These are phyloP conservation scores for Candida pseudofarinosa DNA, from an alignment of 805 yeast species.

Conservation along the genomic window DNA sequence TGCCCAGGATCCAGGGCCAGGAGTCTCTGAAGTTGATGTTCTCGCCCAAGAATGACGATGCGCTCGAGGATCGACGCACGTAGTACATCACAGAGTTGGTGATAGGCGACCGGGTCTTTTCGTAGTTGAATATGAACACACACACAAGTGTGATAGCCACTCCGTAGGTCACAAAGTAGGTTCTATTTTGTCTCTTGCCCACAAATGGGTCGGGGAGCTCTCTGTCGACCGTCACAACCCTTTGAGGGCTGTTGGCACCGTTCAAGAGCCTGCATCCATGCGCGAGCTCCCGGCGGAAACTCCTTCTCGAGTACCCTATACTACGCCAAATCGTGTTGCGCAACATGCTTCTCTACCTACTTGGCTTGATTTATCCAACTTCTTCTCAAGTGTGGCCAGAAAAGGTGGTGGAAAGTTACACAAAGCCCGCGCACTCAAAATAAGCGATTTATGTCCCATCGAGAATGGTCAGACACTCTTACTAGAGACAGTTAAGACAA, in stretches of 20 bases:
- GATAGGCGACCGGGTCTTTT: constrained; percentile 85
- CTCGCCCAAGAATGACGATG: constrained; percentile 63
- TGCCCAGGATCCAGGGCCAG: constrained; percentile 89
- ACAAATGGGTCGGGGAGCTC: constrained; percentile 78
- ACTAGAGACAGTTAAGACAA: not conserved
- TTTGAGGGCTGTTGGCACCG: not conserved
- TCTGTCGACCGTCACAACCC: constrained; percentile 49
- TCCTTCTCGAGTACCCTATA: not conserved
- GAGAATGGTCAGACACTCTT: not conserved
- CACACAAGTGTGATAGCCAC: constrained; percentile 37
- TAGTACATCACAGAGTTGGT: constrained; percentile 83
- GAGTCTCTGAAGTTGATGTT: constrained; percentile 69
- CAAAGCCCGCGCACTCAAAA: not conserved
- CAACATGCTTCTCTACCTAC: not conserved
- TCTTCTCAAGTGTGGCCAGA: not conserved
- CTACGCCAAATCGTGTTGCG: not conserved
- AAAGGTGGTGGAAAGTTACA: not conserved
- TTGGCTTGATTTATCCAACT: not conserved
- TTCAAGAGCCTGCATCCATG: not conserved
- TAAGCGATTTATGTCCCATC: not conserved
- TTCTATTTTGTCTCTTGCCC: constrained; percentile 48
- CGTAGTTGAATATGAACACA: constrained; percentile 80
- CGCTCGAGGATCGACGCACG: constrained; percentile 67
- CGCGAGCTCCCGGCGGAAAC: not conserved
- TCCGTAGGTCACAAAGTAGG: constrained; percentile 47